Percentiles rank a stretch among this genome's conserved stretches.
These are phyloP conservation scores for Arctium minus DNA, from an alignment of 129 eudicot species.

Conservation along the genomic window DNA sequence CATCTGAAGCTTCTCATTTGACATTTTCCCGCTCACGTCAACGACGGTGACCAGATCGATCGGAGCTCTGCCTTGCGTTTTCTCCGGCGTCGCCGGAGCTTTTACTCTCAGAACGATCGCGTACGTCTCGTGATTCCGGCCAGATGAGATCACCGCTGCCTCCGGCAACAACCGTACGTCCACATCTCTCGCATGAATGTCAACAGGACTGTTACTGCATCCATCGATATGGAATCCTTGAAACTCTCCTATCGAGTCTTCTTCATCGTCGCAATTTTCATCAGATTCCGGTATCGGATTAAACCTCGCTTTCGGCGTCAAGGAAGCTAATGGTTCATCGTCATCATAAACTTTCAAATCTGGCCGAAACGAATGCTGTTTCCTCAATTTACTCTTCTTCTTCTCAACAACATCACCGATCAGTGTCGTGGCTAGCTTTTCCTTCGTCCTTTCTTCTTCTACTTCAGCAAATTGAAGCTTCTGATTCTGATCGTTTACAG, in stretches of 20 bases:
- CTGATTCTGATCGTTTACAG: constrained; percentile 21
- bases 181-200: constrained; percentile 16
- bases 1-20: constrained; percentile 40
- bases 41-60: constrained; percentile 76
- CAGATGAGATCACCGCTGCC: constrained; percentile 54
- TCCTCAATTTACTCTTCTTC: constrained; percentile 4
- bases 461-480: constrained; percentile 9
- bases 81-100: constrained; percentile 46
- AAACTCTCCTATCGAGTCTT: constrained; percentile 41
- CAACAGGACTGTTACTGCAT: constrained; percentile 9
- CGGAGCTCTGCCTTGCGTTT: constrained; percentile 48
- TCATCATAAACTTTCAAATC: constrained; percentile 78
- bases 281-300: constrained; percentile 82
- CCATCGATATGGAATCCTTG: constrained; percentile 50
- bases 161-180: constrained; percentile 55
- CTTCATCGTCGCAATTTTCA: constrained; percentile 38
- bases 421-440: constrained; percentile 1
- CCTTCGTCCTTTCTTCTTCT: constrained; percentile 6
- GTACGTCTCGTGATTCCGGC: constrained; percentile 53
- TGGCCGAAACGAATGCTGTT: constrained; percentile 27
- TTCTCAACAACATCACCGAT: constrained; percentile 2
- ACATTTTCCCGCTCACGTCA: constrained; percentile 59
- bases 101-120: constrained; percentile 45
- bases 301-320: constrained; percentile 59
- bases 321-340: constrained; percentile 77